Percentiles rank a stretch among this genome's conserved stretches.
Evolutionary conservation across 768 basidiomycete genomes (phyloP).

Genomic region (Suillus decipiens): DNA sequence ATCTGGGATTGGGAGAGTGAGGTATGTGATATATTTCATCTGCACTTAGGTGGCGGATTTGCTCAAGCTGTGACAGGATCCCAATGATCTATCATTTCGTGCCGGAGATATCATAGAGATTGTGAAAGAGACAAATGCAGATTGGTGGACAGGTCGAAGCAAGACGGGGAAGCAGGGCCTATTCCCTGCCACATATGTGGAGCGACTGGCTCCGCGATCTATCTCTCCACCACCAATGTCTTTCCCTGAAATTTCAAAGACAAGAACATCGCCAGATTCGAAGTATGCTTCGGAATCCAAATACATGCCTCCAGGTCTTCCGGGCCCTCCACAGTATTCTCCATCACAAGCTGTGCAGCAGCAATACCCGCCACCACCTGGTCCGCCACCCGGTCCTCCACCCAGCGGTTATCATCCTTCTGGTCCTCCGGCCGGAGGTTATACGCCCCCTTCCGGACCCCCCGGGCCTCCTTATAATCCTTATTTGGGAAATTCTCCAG

Average conservation of each 20-base stretch:
- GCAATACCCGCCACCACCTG: slow-evolving; percentile 16
- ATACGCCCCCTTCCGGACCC: slow-evolving; percentile 13
- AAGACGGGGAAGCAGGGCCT: slow-evolving; percentile 63
- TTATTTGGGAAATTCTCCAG: slow-evolving; percentile 24
- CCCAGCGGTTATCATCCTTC: slow-evolving; percentile 18
- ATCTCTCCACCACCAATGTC: slow-evolving; percentile 20
- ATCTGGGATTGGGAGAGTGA: slow-evolving; percentile 34
- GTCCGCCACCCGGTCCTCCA: not conserved
- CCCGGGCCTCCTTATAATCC: slow-evolving; percentile 21
- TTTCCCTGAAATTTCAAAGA: slow-evolving; percentile 25
- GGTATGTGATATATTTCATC: slow-evolving; percentile 16
- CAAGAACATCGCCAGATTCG: slow-evolving; percentile 12
- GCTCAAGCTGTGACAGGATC: slow-evolving; percentile 49
- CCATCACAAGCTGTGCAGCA: not conserved
- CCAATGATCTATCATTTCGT: slow-evolving; percentile 74
- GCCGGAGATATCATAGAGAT: slow-evolving; percentile 80
- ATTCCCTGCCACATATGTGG: slow-evolving; percentile 79
- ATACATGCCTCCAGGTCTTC: slow-evolving; percentile 6
- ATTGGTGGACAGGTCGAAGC: slow-evolving; percentile 87
- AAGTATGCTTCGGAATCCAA: slow-evolving; percentile 17
- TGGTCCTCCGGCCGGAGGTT: slow-evolving; percentile 7
- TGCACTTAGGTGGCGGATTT: slow-evolving; percentile 5
- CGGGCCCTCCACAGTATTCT: slow-evolving; percentile 17
- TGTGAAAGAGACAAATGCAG: slow-evolving; percentile 77
- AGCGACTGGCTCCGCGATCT: slow-evolving; percentile 40